Base-by-base conservation (phyloP, 805 yeast species). In the Alloascoidea africana region DNA sequence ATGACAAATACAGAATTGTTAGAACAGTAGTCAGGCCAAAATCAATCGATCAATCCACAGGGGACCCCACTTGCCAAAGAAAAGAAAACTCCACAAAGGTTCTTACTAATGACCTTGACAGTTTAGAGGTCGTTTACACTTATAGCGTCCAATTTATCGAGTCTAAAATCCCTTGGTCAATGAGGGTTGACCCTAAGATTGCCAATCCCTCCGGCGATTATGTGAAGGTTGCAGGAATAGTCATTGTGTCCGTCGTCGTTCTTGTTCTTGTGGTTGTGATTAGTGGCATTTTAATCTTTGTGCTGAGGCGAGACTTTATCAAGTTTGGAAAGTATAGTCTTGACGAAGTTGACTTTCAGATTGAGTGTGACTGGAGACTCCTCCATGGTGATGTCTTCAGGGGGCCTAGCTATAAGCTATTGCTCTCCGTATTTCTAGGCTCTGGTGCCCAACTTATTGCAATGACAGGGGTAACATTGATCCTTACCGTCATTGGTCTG, bases 191-290 rank as follows among this genome's bases (percentile, higher is more conserved):
- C 58, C 93, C 96, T 40, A 79, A 80, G 53, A 82, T 91, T 48
- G 96, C 89, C 60, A 89, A 97, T 96, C 83, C 86, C 50, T 85
- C 96, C 2, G n/a, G n/a, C n/a, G n/a, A n/a, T n/a, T n/a, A n/a
- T n/a, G n/a, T n/a, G n/a, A n/a, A n/a, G n/a, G n/a, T n/a, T n/a
- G n/a, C n/a, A n/a, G n/a, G n/a, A n/a, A 65, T 82, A 49, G 70
- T 91, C 48, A 62, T 86, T 46, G 86, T 86, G 60, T 85, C 93
- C 44, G 96, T 86, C 4, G 43, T 83, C 5, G 70, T 82, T 45
- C 65, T 91, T 44, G 79, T 91, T 3, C 62, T 76, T 27, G 72
- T 86, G 43, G 83, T 86, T 58, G 75, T 77, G 8, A 89, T 86
- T 50, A 70, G 76, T 4, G 85, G 80, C 50, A 73, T 84, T 41